phyloP scores from a whole-genome alignment of 768 basidiomycete species.

The Auricularia auricula-judae region DNA sequence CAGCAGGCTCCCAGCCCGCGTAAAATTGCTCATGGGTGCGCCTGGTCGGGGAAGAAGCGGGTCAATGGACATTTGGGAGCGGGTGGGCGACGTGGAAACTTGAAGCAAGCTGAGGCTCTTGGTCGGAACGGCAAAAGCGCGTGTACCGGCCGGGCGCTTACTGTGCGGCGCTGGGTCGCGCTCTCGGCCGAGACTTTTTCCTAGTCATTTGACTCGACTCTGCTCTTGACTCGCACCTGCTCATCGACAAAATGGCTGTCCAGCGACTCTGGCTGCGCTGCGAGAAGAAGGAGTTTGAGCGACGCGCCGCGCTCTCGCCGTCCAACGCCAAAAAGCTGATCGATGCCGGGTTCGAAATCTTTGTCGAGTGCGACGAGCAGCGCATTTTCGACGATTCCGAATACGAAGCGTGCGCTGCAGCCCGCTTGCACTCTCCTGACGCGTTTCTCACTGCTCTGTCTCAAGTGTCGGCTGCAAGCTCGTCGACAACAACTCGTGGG shows the following conservation, averaged over 20 bases:
- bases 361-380: slow-evolving; percentile 87
- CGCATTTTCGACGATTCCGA: slow-evolving; percentile 90
- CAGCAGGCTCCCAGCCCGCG: background rate
- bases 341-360: slow-evolving; percentile 81
- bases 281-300: slow-evolving; percentile 93
- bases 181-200: background rate
- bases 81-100: background rate
- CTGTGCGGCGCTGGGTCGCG: background rate
- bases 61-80: background rate
- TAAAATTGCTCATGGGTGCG: background rate
- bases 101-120: background rate
- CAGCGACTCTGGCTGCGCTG: slow-evolving; percentile 80
- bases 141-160: background rate
- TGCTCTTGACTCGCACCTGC: background rate
- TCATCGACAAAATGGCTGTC: background rate
- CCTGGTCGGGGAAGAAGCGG: background rate
- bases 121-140: background rate
- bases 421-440: background rate
- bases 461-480: slow-evolving; percentile 81
- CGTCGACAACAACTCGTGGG: slow-evolving; percentile 83
- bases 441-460: background rate
- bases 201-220: background rate
- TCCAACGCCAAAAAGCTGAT: slow-evolving; percentile 81
- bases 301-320: slow-evolving; percentile 86
- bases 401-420: slow-evolving; percentile 62